Evolutionary conservation across 2,329 filamentous ascomycete genomes (phyloP), one percentile per base, ranked within the genome.

Genomic region (Microcyclospora tardicrescens): DNA sequence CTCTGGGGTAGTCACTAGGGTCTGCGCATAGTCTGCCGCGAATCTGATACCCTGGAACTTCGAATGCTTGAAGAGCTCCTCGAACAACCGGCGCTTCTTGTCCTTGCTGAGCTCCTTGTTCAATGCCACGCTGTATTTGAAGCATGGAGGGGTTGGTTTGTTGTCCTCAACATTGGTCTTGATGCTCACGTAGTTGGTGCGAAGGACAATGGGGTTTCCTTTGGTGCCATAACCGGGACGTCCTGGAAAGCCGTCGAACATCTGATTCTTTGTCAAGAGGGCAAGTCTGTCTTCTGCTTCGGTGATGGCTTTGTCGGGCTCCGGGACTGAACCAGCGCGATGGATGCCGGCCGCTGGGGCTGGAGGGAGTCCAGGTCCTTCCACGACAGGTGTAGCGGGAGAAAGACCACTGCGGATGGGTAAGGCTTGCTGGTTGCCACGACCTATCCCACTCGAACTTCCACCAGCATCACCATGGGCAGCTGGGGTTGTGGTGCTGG

Each of bases 81-180:
- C 55, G 12, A 76, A 57, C 5, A 74, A 57, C 5, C 65, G 64
- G 32, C 62, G 61, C 28, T 60, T 66, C 52, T 67, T 71, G 28
- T 60, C 60, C 37, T 63, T 65, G 31, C 54, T 53, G 16, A 53
- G 32, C 2, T 55, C 48, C 1, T 46, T 43, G 14, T 61, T 52
- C 47, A 55, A 5, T 43, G 41, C 38, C 14, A 71, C 45, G 27
- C 58, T 56, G 41, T 71, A 70, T 3, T 63, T 59, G 39, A 55
- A 63, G 19, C 19, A 24, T 24, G 19, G 19, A 2, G 70, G 46
- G 2, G 44, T 38, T 8, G 53, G 36, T 13, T 46, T 44, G n/a
- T 37, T 35, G 15, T 42, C 36, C 16, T 46, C 34, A 8, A 40
- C 10, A 39, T 41, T 56, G 8, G 60, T 58, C 8, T 49, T 58